phyloP scores from a whole-genome alignment of 192 early-diverging fungal genomes.

The Tieghemiomyces parasiticus region DNA sequence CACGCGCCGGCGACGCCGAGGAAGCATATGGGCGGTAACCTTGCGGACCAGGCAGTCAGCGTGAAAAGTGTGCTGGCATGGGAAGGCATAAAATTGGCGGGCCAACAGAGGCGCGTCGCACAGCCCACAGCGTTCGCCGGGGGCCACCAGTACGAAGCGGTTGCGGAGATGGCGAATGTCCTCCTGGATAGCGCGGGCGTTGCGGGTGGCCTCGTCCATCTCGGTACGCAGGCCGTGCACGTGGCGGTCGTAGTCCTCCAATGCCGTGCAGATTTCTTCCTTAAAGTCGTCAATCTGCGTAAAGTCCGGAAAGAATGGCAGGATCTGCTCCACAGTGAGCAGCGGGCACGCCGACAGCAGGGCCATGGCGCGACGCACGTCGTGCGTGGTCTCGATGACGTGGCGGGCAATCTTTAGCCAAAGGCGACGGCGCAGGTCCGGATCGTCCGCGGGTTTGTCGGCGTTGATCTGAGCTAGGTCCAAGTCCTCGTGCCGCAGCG shows the following conservation, averaged over 20 bases:
- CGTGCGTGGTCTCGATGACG: slow-evolving; percentile 68
- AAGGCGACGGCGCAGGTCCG: slow-evolving; percentile 62
- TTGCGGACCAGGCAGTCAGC: slow-evolving; percentile 72
- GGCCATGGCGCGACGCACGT: slow-evolving; percentile 79
- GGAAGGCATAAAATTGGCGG: slow-evolving; percentile 87
- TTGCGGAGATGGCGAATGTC: slow-evolving; percentile 80
- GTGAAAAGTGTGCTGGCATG: slow-evolving; percentile 92
- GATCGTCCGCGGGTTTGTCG: slow-evolving; percentile 81
- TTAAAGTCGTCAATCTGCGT: slow-evolving; percentile 96
- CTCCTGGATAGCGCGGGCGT: slow-evolving; percentile 79
- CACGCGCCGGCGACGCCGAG: slow-evolving; percentile 27
- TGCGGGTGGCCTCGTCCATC: slow-evolving; percentile 92
- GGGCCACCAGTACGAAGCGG: slow-evolving; percentile 33
- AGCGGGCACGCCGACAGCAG: slow-evolving; percentile 66
- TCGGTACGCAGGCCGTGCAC: slow-evolving; percentile 77
- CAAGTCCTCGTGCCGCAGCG: slow-evolving; percentile 70
- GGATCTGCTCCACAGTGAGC: slow-evolving; percentile 86
- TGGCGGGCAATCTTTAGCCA: slow-evolving; percentile 93
- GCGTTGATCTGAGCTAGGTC: slow-evolving; percentile 86
- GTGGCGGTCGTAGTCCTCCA: slow-evolving; percentile 85
- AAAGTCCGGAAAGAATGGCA: slow-evolving; percentile 96
- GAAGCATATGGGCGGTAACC: slow-evolving; percentile 31
- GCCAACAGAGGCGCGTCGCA: slow-evolving; percentile 68
- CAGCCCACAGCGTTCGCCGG: slow-evolving; percentile 54
- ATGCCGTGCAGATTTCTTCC: slow-evolving; percentile 78